A percentile compares a stretch with the other conserved stretches of the same genome.
These are phyloP conservation scores for Ogataea methanolica DNA, from an alignment of 805 yeast species.

Conservation along the genomic window DNA sequence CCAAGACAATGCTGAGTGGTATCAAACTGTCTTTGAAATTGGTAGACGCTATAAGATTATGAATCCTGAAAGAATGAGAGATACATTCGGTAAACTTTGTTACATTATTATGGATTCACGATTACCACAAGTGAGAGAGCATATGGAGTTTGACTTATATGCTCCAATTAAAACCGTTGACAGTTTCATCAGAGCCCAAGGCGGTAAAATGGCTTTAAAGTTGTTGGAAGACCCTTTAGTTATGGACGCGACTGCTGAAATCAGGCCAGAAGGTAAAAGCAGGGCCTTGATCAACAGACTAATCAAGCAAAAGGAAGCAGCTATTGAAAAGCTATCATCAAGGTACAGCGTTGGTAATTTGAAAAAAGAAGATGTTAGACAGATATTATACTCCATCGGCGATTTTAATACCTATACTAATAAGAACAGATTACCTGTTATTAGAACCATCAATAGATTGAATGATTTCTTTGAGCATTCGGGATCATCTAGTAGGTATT, in stretches of 20 bases:
- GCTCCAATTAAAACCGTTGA: conserved; percentile 66
- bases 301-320: conserved; percentile 62
- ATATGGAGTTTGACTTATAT: conserved; percentile 72
- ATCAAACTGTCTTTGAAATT: conserved; percentile 63
- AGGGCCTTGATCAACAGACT: conserved; percentile 51
- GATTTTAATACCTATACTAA: conserved; percentile 72
- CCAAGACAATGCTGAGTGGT: conserved; percentile 69
- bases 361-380: conserved; percentile 60
- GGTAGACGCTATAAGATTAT: conserved; percentile 78
- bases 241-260: conserved; percentile 63
- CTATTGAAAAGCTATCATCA: conserved; percentile 55
- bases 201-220: conserved; percentile 31
- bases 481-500: conserved; percentile 27
- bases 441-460: conserved; percentile 53
- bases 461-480: conserved; percentile 39
- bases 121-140: conserved; percentile 61
- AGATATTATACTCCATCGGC: conserved; percentile 70
- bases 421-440: conserved; percentile 64
- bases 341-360: conserved; percentile 41
- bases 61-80: conserved; percentile 81
- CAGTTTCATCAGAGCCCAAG: conserved; percentile 38
- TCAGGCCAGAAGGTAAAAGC: conserved; percentile 53
- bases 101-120: conserved; percentile 85
- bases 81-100: conserved; percentile 72
- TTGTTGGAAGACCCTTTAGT: conserved; percentile 56